These are phyloP conservation scores for Bryoglossum gracile DNA, from an alignment of 495 filamentous ascomycete species.

Conservation along the genomic window DNA sequence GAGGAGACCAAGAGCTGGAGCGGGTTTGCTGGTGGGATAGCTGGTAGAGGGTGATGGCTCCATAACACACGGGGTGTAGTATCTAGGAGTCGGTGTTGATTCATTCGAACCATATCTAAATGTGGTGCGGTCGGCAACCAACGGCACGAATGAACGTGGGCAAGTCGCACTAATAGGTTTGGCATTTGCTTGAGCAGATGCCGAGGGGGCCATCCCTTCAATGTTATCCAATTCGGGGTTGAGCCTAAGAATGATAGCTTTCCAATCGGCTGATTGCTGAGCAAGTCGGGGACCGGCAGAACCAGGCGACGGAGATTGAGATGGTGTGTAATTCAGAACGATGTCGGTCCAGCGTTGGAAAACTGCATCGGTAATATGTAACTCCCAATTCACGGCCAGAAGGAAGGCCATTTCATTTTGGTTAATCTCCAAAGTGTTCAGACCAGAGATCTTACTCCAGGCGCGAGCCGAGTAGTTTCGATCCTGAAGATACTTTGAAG, in stretches of 20 bases:
- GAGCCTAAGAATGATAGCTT: conserved; percentile 65
- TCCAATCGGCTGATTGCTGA: conserved; percentile 57
- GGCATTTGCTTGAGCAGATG: conserved; percentile 19
- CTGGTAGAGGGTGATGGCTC: conserved; percentile 52
- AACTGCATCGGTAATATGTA: conserved; percentile 81
- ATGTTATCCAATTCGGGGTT: conserved; percentile 67
- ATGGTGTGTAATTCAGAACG: conserved; percentile 75
- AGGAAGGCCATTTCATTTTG: conserved; percentile 94
- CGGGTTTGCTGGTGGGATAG: conserved; percentile 40
- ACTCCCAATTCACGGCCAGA: conserved; percentile 81
- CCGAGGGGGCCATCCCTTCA: conserved; percentile 33
- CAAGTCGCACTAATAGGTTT: conserved; percentile 18
- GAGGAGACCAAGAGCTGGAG: conserved; percentile 54
- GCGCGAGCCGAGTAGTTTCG: conserved; percentile 94
- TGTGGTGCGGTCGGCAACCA: conserved; percentile 20
- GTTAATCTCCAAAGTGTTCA: conserved; percentile 88
- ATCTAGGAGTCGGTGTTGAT: conserved; percentile 37
- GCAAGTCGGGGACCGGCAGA: conserved; percentile 31
- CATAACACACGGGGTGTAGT: conserved; percentile 46
- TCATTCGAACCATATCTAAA: conserved; percentile 34
- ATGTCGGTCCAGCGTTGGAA: conserved; percentile 93
- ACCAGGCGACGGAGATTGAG: conserved; percentile 51
- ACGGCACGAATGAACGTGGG: conserved; percentile 26
- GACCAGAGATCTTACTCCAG: conserved; percentile 96
- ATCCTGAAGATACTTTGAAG: conserved; percentile 97